Evolutionary conservation across 371 early-diverging fungal species (phyloP).

Genomic region (Paraphysoderma sedebokerense): DNA sequence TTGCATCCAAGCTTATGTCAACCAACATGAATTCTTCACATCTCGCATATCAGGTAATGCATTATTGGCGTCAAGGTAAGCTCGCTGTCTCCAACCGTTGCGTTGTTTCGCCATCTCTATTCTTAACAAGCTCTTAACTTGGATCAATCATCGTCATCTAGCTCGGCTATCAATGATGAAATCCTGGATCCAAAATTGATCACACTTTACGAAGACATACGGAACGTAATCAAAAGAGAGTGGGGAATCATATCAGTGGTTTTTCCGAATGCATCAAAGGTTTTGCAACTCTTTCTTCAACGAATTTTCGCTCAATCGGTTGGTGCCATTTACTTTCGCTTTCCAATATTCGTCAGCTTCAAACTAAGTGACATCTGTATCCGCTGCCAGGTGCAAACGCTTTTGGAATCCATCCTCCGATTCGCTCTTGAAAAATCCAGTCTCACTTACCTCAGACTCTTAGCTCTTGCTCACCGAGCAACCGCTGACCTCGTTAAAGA

Average conservation of each 20-base stretch:
- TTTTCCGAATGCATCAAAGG: conserved; percentile 78
- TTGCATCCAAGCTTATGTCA: conserved; percentile 82
- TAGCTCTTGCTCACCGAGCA: conserved; percentile 55
- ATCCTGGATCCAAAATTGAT: conserved; percentile 51
- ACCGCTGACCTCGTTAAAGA: conserved; percentile 55
- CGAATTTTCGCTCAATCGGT: conserved; percentile 91
- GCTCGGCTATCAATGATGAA: too few species aligned
- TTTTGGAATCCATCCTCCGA: conserved; percentile 54
- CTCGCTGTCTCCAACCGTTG: too few species aligned
- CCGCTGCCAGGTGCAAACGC: conserved; percentile 53
- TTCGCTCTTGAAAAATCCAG: conserved; percentile 48
- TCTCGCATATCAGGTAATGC: conserved; percentile 26
- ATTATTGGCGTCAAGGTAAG: background rate
- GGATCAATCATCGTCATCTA: too few species aligned
- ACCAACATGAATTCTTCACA: conserved; percentile 90
- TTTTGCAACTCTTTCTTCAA: conserved; percentile 82
- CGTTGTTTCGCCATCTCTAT: too few species aligned
- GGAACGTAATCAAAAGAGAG: conserved; percentile 60
- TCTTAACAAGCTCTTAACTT: too few species aligned
- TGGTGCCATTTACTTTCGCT: conserved; percentile 5
- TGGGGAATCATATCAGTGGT: conserved; percentile 76
- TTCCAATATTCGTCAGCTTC: background rate
- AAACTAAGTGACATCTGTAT: background rate
- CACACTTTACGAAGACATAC: conserved; percentile 64
- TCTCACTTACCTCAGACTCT: conserved; percentile 56